These are phyloP conservation scores for Begonia fuchsioides DNA, from an alignment of 306 rosid species.

Conservation along the genomic window DNA sequence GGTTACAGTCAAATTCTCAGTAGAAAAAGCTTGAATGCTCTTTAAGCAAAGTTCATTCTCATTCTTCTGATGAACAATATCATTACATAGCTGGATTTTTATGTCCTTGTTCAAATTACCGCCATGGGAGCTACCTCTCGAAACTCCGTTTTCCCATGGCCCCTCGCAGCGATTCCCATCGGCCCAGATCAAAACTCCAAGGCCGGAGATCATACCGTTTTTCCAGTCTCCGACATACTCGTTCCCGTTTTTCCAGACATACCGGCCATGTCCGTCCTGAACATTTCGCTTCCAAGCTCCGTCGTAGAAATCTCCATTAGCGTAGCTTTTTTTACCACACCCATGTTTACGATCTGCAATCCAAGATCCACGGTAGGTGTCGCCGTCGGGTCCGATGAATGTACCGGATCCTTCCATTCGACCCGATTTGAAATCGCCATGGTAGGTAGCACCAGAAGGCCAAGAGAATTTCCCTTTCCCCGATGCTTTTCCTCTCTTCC, in stretches of 20 bases:
- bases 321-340: constrained; percentile 57
- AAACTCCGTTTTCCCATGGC: constrained; percentile 78
- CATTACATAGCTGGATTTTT: constrained; percentile 40
- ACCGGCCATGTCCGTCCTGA: constrained; percentile 74
- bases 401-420: constrained; percentile 82
- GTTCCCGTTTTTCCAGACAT: constrained; percentile 75
- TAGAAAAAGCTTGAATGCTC: constrained; percentile 19
- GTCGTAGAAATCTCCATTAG: constrained; percentile 69
- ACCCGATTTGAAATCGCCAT: constrained; percentile 84
- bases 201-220: constrained; percentile 62
- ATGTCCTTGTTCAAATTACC: constrained; percentile 65
- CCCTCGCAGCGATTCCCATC: constrained; percentile 85
- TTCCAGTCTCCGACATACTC: constrained; percentile 81
- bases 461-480: constrained; percentile 87
- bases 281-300: constrained; percentile 69
- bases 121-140: constrained; percentile 66
- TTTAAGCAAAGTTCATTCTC: constrained; percentile 21
- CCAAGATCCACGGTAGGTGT: constrained; percentile 70
- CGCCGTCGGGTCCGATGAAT: constrained; percentile 73
- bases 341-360: constrained; percentile 63
- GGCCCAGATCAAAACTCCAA: constrained; percentile 60
- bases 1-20: constrained; percentile 30
- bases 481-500: constrained; percentile 83
- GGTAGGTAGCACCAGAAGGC: constrained; percentile 90
- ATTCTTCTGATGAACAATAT: constrained; percentile 36